Percentiles rank a stretch among this genome's conserved stretches.
Conservation (phyloP, 2,329 filamentous ascomycete species). For the Diatrype stigma region DNA sequence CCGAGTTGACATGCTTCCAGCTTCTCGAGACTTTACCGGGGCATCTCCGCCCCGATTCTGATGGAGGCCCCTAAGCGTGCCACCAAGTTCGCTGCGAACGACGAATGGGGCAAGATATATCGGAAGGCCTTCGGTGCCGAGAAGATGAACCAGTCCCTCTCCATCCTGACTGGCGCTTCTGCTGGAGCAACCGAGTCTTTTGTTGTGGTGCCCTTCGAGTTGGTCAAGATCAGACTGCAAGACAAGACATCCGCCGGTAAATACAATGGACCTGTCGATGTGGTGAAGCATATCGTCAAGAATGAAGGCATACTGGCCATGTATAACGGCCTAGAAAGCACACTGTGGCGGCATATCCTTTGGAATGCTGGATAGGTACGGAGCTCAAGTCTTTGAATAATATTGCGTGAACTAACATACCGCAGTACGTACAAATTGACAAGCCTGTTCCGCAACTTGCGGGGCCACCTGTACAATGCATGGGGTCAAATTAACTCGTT, state of each 20-base stretch:
- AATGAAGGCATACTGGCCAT: slow-evolving; percentile 81
- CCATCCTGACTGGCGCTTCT: slow-evolving; percentile 87
- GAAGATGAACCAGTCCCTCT: slow-evolving; percentile 89
- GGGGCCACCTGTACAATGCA: neutral
- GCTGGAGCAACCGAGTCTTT: slow-evolving; percentile 95
- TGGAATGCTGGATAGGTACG: slow-evolving; percentile 30
- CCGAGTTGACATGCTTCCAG: slow-evolving; percentile 39
- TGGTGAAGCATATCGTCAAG: slow-evolving; percentile 74
- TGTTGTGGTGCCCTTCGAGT: slow-evolving; percentile 89
- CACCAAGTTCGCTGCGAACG: slow-evolving; percentile 98
- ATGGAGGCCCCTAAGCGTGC: slow-evolving; percentile 91
- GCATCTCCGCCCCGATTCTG: slow-evolving; percentile 90
- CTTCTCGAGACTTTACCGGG: slow-evolving; percentile 87
- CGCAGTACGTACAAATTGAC: slow-evolving; percentile 52
- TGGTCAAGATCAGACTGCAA: slow-evolving; percentile 94
- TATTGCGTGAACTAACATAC: neutral
- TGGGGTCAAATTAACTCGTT: neutral
- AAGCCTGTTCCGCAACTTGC: neutral
- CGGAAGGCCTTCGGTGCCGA: slow-evolving; percentile 76
- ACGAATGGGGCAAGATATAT: slow-evolving; percentile 96
- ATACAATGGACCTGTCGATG: slow-evolving; percentile 79
- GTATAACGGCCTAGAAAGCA: slow-evolving; percentile 96
- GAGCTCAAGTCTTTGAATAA: neutral
- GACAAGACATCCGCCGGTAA: slow-evolving; percentile 90
- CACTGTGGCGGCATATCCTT: slow-evolving; percentile 88